Base-by-base conservation (phyloP, 1,284 basidiomycete species). In the Pisolithus thermaeus region DNA sequence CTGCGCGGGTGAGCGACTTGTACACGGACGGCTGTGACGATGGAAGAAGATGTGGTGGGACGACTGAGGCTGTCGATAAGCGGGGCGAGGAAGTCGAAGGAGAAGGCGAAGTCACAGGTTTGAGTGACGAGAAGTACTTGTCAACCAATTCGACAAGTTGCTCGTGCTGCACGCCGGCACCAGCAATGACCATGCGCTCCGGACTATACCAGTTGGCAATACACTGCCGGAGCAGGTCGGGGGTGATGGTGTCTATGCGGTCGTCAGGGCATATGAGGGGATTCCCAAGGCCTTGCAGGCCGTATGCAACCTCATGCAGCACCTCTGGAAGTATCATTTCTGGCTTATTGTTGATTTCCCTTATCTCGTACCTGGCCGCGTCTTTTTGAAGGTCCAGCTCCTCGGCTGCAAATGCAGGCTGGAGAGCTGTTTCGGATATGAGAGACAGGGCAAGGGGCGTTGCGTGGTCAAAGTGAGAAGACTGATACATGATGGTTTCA, bases 401-500 rank as follows among this genome's bases (percentile, higher is more conserved):
- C 52, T 90, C 89, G 0, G 77, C 73, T 6, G 83, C 70, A 61
- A 97, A 84, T 1, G 83, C 71, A 3, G 96, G 84, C 63, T 94
- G 83, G 51, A 88, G 77, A 50, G 93, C 87, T 7, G 95, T 97
- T 68, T 97, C 95, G 32, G 94, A 83, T 54, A 99, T 91, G 56
- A 99, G 79, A 32, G 87, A 87, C 51, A 99, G 69, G 7, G 94
- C 92, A 16, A 85, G 77, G 5, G 87, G 83, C 1, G 94, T 90
- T 41, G 85, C 85, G 58, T 87, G 77, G 59, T 92, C 86, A 69
- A 96, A 97, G 64, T 97, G 90, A 44, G 92, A 92, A 16, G 96
- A 95, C 71, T 98, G 96, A 70, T 98, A 99, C 91, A 97, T 94
- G 70, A 98, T 93, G 36, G 92, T 85, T 69, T 99, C 96, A 44